Evolutionary conservation across 2,329 filamentous ascomycete species (phyloP), one percentile per base, ranked within the genome.

Genomic region (Verticillium albo-atrum): DNA sequence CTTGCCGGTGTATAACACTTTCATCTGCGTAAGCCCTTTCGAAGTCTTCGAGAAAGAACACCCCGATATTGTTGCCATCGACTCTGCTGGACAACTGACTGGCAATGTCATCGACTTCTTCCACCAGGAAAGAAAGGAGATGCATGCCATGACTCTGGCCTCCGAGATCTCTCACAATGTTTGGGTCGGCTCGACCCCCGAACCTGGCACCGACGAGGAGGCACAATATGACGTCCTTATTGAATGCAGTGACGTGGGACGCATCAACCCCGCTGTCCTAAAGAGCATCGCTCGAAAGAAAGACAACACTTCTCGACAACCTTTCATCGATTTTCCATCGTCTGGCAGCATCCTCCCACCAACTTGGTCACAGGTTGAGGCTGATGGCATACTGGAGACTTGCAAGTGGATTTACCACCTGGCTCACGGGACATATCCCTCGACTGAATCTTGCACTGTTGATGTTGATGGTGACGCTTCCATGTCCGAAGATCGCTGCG

Each of bases 311-410:
- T 71, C 68, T 20, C 30, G 27, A 4, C 55, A 72, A 34, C 71
- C 72, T 23, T 77, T 76, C 63, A 77, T 96, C 57, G 90, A 96
- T 65, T 98, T 98, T 62, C 94, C 94, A 1, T 95, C 92, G 0
- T 97, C 94, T 1, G 95, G 95, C n/a, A 96, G 91, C 67, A 90
- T 98, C 58, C 82, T 94, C 67, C 89, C 91, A 2, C 90, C 92
- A 2, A 90, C 89, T 0, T 96, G 90, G 84, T 91, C 89, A 1
- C 90, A 93, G 61, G 79, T 83, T 9, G 94, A 97, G 73, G 86
- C 91, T 1, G 92, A 97, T 69, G 90, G 88, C 27, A 87, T 98
- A 50, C 79, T 97, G 50, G 89, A 92, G 59, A 94, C 89, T 6
- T 94, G 93, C 75, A 89, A 88, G 68, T 98, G 92, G 92, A 90